A percentile compares a stretch with the other conserved stretches of the same genome.
phyloP scores from a whole-genome alignment of 169 alveolate genomes.

The Eimeria acervulina region DNA sequence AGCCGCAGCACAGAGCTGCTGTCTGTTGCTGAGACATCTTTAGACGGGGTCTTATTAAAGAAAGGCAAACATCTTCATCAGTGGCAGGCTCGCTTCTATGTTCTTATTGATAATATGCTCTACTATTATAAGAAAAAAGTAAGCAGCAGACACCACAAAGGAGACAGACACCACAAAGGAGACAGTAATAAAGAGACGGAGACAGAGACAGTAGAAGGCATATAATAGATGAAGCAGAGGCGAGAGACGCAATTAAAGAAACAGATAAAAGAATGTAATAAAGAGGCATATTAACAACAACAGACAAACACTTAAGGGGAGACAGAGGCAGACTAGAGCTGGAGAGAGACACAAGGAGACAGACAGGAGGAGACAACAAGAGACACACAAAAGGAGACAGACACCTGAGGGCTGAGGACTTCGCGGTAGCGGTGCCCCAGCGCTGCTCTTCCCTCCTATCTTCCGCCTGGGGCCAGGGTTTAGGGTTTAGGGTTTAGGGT shows the following conservation, averaged over 20 bases:
- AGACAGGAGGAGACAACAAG: too few species aligned
- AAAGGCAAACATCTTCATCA: constrained; percentile 90
- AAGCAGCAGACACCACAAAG: neutral
- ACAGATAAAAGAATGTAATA: neutral
- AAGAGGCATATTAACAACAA: too few species aligned
- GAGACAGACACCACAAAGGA: too few species aligned
- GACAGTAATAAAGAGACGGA: too few species aligned
- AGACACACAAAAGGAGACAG: too few species aligned
- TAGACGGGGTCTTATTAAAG: constrained; percentile 92
- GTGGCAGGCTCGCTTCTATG: constrained; percentile 91
- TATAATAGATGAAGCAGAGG: too few species aligned
- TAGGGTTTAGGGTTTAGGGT: neutral
- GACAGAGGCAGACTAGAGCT: neutral
- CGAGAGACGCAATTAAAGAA: neutral
- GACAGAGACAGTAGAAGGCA: too few species aligned
- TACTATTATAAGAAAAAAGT: constrained; percentile 90
- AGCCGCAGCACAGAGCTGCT: constrained; percentile 84
- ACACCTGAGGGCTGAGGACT: too few species aligned
- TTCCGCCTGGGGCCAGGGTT: neutral
- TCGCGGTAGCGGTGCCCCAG: too few species aligned
- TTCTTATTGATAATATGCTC: constrained; percentile 90
- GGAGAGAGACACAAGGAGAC: too few species aligned
- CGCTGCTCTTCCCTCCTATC: too few species aligned
- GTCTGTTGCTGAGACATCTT: constrained; percentile 80
- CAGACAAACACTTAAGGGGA: neutral